Percentiles rank a stretch among this genome's conserved stretches.
Conservation (phyloP, 257 asterid species). For the Penstemon eatonii region DNA sequence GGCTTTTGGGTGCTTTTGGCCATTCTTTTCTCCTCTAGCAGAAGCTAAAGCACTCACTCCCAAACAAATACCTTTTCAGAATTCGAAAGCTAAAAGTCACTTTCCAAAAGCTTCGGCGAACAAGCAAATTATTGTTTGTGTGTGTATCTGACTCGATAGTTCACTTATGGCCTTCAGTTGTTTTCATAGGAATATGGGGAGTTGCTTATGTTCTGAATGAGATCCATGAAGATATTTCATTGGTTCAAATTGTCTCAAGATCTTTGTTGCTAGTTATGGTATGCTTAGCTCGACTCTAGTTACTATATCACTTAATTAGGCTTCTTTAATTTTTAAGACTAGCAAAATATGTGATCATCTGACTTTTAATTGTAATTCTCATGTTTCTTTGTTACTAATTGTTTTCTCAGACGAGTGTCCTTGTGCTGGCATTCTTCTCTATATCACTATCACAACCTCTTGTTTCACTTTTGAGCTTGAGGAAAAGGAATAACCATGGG, state of each 20-base stretch:
- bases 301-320: slow-evolving; percentile 9
- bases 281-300: slow-evolving; percentile 31
- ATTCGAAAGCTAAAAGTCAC: no score
- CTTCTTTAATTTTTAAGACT: slow-evolving; percentile 9
- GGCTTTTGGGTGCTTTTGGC: no score
- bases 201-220: slow-evolving; percentile 64
- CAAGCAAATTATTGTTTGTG: neutral
- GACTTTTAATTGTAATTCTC: neutral
- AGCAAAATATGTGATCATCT: neutral
- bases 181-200: slow-evolving; percentile 62
- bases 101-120: no score
- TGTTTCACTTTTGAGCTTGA: slow-evolving; percentile 63
- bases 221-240: slow-evolving; percentile 55
- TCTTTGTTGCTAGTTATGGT: slow-evolving; percentile 57
- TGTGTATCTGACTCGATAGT: slow-evolving; percentile 8
- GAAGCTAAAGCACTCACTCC: no score
- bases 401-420: slow-evolving; percentile 61
- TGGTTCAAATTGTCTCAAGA: slow-evolving; percentile 75
- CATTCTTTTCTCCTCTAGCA: no score
- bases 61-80: no score
- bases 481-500: slow-evolving; percentile 44
- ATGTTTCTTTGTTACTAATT: slow-evolving; percentile 12
- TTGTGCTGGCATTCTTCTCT: slow-evolving; percentile 74
- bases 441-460: slow-evolving; percentile 77
- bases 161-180: slow-evolving; percentile 20